Percentiles rank a stretch among this genome's conserved stretches.
These are phyloP conservation scores for Cicer bijugum DNA, from an alignment of 306 rosid species.

Conservation along the genomic window DNA sequence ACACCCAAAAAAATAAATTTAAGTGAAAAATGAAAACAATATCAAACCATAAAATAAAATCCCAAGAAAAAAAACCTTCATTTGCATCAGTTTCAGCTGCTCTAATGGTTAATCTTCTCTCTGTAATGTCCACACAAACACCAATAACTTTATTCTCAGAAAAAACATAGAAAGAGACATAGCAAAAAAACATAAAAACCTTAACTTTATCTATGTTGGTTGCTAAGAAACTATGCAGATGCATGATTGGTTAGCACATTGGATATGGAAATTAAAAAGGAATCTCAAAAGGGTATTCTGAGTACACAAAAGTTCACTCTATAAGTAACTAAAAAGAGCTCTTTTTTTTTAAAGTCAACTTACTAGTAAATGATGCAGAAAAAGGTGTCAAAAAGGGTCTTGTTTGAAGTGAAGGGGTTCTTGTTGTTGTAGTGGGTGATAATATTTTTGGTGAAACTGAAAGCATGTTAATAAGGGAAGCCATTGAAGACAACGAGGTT, in stretches of 20 bases:
- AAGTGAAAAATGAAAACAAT: conserved; percentile 22
- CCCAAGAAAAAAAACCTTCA: conserved; percentile 41
- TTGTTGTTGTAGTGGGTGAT: conserved; percentile 12
- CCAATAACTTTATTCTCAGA: conserved; percentile 21
- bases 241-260: conserved; percentile 36
- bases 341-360: conserved; percentile 34
- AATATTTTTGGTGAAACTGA: conserved; percentile 44
- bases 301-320: conserved; percentile 11
- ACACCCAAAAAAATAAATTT: background rate
- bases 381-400: conserved; percentile 6
- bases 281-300: conserved; percentile 40
- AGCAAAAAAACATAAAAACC: background rate
- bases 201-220: conserved; percentile 29
- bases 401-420: conserved; percentile 42
- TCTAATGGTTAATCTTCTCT: conserved; percentile 47
- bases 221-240: conserved; percentile 30
- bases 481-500: conserved; percentile 42
- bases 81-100: conserved; percentile 52
- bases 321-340: conserved; percentile 35
- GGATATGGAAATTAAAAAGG: conserved; percentile 6
- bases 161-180: background rate
- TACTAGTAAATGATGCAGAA: conserved; percentile 43
- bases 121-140: conserved; percentile 41
- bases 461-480: conserved; percentile 49
- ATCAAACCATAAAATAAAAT: conserved; percentile 24